Base-by-base conservation (phyloP, 2,329 filamentous ascomycete genomes). In the Cladosporium velox region DNA sequence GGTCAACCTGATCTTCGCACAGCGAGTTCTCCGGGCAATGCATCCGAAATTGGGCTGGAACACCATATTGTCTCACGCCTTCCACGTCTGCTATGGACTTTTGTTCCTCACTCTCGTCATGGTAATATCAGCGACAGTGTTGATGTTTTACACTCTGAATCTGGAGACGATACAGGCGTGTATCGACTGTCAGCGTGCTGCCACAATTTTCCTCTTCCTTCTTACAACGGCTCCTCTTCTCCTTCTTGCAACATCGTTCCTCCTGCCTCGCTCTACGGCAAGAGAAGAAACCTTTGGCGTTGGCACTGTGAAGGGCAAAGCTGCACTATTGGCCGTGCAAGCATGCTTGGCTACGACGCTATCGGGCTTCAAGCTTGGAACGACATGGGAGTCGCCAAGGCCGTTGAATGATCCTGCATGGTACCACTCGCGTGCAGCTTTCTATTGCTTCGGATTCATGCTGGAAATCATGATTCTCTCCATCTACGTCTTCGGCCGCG, bases 391-490 rank as follows among this genome's bases (percentile, higher is more conserved):
- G 34, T 7, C 68, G 11, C 67, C 72, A 3, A 58, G 72, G n/a
- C 70, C 74, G 3, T 57, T 59, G 1, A 66, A 58, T 2, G 44
- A 75, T 21, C 72, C 75, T 18, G 72, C 72, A 4, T 77, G 74
- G 75, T 77, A 73, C 30, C 64, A 76, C 41, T 68, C 69, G 10
- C 74, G 71, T 32, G 69, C 72, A 3, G 67, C 68, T 2, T 75
- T 75, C 61, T 77, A 77, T 58, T 59, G 70, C 59, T 70, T 77
- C 55, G 66, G 67, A 8, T 75, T 76, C 62, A 66, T 69, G 26
- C 35, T 74, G 30, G 76, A 77, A 65, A 70, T 76, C 55, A 18
- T 75, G n/a, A 70, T 76, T 51, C 52, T 77, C 7, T 70, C 70
- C 55, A 65, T 74, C 26, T 73, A 71, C 49, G 38, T 74, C 8